These are phyloP conservation scores for Didymella glomerata DNA, from an alignment of 2,329 filamentous ascomycete genomes.

Conservation along the genomic window DNA sequence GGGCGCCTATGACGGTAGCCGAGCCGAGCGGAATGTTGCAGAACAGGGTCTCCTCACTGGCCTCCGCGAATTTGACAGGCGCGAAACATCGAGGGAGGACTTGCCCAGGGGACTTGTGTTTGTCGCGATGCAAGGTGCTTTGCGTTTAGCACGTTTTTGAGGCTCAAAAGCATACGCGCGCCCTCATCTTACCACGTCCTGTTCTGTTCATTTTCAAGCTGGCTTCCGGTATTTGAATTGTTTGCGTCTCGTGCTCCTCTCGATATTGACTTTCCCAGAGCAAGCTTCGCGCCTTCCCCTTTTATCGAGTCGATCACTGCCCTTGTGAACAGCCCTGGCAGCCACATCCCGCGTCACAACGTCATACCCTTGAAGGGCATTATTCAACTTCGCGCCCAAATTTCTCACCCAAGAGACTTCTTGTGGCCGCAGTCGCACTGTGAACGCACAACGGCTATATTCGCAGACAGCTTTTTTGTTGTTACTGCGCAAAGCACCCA, in stretches of 20 bases:
- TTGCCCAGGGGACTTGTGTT: not conserved
- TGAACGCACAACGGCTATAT: conserved; percentile 13
- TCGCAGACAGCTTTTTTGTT: conserved; percentile 19
- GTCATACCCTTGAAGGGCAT: conserved; percentile 29
- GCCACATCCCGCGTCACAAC: conserved; percentile 30
- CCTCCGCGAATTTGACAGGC: conserved; percentile 23
- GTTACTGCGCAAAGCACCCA: conserved; percentile 12
- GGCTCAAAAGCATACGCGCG: conserved; percentile 7
- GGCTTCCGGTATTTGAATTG: conserved; percentile 9
- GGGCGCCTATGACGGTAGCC: conserved; percentile 42
- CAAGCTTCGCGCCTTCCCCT: conserved; percentile 19
- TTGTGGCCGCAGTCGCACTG: conserved; percentile 15
- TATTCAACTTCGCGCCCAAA: conserved; percentile 12
- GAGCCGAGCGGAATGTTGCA: conserved; percentile 31
- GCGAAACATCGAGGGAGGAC: conserved; percentile 24
- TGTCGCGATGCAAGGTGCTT: conserved; percentile 20
- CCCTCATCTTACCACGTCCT: not conserved
- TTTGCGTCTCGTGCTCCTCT: not conserved
- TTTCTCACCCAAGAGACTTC: conserved; percentile 4
- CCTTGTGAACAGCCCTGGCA: conserved; percentile 29
- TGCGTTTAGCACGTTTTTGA: conserved; percentile 12
- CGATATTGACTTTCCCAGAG: conserved; percentile 2
- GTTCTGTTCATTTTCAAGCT: conserved; percentile 13
- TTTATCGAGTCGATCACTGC: conserved; percentile 42
- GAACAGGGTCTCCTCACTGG: conserved; percentile 32